phyloP scores from a whole-genome alignment of 305 asterid species.

The Fraxinus velutina region DNA sequence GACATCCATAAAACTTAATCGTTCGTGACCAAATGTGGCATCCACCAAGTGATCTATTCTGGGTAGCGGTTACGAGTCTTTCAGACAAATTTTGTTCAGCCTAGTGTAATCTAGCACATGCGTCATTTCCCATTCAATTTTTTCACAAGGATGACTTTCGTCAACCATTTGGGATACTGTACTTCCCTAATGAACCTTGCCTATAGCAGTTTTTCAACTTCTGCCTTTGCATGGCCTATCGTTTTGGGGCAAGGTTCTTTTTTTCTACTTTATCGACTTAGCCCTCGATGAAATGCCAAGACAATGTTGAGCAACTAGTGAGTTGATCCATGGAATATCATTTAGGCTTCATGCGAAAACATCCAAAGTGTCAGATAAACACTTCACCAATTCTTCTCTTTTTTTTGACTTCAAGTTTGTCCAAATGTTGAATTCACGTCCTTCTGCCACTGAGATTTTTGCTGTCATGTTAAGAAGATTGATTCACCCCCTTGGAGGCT shows the following conservation, averaged over 20 bases:
- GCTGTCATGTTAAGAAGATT: not conserved
- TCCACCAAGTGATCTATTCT: too few relatives aligned
- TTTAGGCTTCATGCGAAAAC: not conserved
- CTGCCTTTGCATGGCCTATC: not conserved
- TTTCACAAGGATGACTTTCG: not conserved
- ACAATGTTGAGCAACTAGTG: not conserved
- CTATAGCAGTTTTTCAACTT: not conserved
- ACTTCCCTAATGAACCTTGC: not conserved
- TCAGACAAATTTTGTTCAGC: too few relatives aligned
- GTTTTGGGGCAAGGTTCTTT: not conserved
- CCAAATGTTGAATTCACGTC: not conserved
- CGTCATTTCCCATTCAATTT: too few relatives aligned
- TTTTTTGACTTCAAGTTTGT: too few relatives aligned
- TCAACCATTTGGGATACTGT: not conserved
- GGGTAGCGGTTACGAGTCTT: too few relatives aligned
- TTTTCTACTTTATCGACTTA: not conserved
- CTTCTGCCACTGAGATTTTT: not conserved
- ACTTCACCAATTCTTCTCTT: not conserved
- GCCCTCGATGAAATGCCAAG: not conserved
- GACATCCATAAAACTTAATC: too few relatives aligned
- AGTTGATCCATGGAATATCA: not conserved
- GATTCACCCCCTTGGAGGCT: not conserved
- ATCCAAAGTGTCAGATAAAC: not conserved
- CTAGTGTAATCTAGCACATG: too few relatives aligned
- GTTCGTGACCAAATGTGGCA: too few relatives aligned